Conservation (phyloP, 257 asterid species). For the Solanum paucissectum region DNA sequence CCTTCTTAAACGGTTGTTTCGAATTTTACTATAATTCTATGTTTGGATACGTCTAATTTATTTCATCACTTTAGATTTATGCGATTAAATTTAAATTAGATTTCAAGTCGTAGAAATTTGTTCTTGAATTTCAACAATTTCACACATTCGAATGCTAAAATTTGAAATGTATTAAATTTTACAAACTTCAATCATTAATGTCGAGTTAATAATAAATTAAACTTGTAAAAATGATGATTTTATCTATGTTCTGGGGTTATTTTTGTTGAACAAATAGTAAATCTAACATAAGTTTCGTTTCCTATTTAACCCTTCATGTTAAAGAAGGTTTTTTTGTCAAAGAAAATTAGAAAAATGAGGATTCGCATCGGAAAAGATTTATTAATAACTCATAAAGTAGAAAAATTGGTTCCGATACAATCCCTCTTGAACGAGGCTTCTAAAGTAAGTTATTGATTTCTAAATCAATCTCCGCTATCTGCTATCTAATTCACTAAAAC, state of each 20-base stretch:
- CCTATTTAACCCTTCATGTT: background rate
- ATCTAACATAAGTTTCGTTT: background rate
- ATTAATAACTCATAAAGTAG: background rate
- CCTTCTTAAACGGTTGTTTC: background rate
- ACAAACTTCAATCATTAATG: background rate
- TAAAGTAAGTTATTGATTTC: background rate
- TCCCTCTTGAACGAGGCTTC: background rate
- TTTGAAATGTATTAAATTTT: background rate
- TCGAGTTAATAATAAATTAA: background rate
- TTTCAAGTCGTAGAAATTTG: background rate
- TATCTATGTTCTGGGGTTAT: background rate
- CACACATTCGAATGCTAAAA: background rate
- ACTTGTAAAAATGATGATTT: background rate
- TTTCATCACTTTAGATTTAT: too few species aligned
- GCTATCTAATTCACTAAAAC: background rate
- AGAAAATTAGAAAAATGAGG: background rate
- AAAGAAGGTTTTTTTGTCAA: background rate
- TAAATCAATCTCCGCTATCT: background rate
- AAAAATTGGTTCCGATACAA: background rate
- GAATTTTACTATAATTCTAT: background rate
- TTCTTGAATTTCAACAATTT: background rate
- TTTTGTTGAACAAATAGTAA: background rate
- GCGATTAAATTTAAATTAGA: background rate
- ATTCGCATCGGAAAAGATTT: background rate
- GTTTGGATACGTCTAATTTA: background rate